These are phyloP conservation scores for Sugiyamaella sp. DNA, from an alignment of 1,139 yeast species.

Conservation along the genomic window DNA sequence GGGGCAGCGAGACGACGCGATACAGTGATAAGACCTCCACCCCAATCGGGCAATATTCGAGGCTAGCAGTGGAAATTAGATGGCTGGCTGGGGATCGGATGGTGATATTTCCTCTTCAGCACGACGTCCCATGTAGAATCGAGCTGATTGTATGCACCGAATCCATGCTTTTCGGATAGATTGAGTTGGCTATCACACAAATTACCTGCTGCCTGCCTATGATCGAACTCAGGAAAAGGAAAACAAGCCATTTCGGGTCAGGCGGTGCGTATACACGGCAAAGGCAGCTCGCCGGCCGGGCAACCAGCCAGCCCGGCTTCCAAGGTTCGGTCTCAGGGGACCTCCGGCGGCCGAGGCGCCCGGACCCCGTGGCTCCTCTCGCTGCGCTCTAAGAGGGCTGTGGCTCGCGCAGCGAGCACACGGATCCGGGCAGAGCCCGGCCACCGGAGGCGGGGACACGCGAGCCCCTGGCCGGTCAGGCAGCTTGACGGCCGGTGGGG, in stretches of 20 bases:
- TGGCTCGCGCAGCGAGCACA: too few species aligned
- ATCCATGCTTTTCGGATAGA: conserved; percentile 1
- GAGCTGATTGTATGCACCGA: conserved; percentile 14
- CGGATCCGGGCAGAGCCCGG: too few species aligned
- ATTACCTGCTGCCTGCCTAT: not conserved
- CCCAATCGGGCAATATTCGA: conserved; percentile 15
- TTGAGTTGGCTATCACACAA: conserved; percentile 6
- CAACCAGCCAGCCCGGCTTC: too few species aligned
- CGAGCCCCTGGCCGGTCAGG: too few species aligned
- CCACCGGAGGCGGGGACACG: too few species aligned
- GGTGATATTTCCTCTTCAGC: not conserved
- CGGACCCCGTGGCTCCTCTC: too few species aligned
- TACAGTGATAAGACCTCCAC: not conserved
- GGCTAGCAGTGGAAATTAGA: conserved; percentile 5
- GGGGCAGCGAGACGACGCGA: not conserved
- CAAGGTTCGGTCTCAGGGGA: too few species aligned
- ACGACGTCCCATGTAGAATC: not conserved
- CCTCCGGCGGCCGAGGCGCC: too few species aligned
- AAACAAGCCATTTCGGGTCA: conserved; percentile 1
- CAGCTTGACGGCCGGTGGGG: too few species aligned
- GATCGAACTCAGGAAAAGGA: conserved; percentile 2
- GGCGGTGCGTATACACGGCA: conserved; percentile 1
- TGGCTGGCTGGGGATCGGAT: conserved; percentile 11
- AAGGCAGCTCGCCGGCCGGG: not conserved
- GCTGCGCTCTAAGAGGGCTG: too few species aligned